phyloP scores from a whole-genome alignment of 1,139 yeast species.

The Magnusiomyces magnusii region DNA sequence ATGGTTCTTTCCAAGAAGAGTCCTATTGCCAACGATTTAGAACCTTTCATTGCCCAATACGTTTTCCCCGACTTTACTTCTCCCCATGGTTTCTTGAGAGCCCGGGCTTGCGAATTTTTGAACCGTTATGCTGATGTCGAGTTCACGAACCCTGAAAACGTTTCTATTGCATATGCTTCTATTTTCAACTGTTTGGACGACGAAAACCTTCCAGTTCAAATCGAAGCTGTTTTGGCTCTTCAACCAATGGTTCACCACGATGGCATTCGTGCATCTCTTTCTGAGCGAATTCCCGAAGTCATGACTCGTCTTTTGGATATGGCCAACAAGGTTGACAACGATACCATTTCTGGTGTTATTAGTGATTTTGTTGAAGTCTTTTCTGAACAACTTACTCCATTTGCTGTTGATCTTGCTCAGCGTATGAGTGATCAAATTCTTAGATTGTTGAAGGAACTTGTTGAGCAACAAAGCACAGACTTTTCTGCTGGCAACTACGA shows the following conservation, averaged over 20 bases:
- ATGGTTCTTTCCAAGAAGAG: constrained; percentile 48
- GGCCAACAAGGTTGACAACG: constrained; percentile 80
- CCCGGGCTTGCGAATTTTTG: constrained; percentile 76
- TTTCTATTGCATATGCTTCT: constrained; percentile 56
- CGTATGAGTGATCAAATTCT: constrained; percentile 75
- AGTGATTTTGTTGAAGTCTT: constrained; percentile 92
- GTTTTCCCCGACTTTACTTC: constrained; percentile 69
- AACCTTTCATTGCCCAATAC: constrained; percentile 51
- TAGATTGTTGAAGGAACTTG: constrained; percentile 61
- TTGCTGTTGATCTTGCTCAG: constrained; percentile 78
- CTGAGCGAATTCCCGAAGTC: constrained; percentile 64
- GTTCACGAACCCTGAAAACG: constrained; percentile 43
- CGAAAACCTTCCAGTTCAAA: constrained; percentile 63
- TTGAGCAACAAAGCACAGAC: constrained; percentile 36
- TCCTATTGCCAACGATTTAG: constrained; percentile 61
- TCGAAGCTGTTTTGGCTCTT: constrained; percentile 78
- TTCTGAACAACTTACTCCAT: constrained; percentile 85
- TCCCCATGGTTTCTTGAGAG: constrained; percentile 63
- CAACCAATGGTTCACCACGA: constrained; percentile 67
- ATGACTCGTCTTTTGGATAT: constrained; percentile 73
- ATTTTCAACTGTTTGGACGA: constrained; percentile 52
- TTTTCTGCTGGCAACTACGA: constrained; percentile 34
- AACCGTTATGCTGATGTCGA: constrained; percentile 61
- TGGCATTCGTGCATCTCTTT: constrained; percentile 59
- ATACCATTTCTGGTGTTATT: constrained; percentile 82